Base-by-base conservation (phyloP, 805 yeast genomes). In the Maudiozyma turicensis region DNA sequence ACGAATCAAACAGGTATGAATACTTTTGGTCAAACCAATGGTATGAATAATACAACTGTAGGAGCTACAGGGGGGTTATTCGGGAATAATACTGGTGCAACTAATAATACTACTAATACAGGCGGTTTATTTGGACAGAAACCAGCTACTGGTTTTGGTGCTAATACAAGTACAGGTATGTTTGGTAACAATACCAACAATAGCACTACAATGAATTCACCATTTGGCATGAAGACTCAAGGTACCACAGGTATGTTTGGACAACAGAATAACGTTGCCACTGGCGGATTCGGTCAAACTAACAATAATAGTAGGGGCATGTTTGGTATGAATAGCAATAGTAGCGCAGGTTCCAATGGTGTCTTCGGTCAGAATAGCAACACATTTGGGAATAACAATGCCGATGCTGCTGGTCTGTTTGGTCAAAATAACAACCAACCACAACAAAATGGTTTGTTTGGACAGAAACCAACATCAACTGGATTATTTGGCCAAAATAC, bases 381-480 rank as follows among this genome's bases (percentile, higher is more conserved):
- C 26, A 20, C 41, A 3, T 30, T 35, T 37, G 31, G 45, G 29
- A 11, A 40, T 10, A 20, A 29, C 13, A 34, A 78, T 26, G 65
- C 54, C 11, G 31, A 20, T 8, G 53, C 53, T 26, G 43, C 58
- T 13, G 60, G 52, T 13, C 29, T 47, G 4, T 47, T 49, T 38
- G 53, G 50, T 5, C 41, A 33, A 10, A 34, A n/a, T 33, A 45
- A 43, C 28, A 63, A n/a, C 51, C 54, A 30, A 35, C 50, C 20
- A 35, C 50, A 40, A 44, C 50, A 31, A 44, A 15, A 77, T 38
- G 79, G 78, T 4, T 50, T 73, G 31, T 74, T 74, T 57, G 77
- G 78, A 10, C 57, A 56, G 47, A 48, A 33, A n/a, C 20, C 51
- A 7, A 28, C 47, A 10, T 35, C 47, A 6, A 48, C 43, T 13